A percentile compares a stretch with the other conserved stretches of the same genome.
Evolutionary conservation across 2,329 filamentous ascomycete genomes (phyloP).

Genomic region (Neopestalotiopsis clavispora): DNA sequence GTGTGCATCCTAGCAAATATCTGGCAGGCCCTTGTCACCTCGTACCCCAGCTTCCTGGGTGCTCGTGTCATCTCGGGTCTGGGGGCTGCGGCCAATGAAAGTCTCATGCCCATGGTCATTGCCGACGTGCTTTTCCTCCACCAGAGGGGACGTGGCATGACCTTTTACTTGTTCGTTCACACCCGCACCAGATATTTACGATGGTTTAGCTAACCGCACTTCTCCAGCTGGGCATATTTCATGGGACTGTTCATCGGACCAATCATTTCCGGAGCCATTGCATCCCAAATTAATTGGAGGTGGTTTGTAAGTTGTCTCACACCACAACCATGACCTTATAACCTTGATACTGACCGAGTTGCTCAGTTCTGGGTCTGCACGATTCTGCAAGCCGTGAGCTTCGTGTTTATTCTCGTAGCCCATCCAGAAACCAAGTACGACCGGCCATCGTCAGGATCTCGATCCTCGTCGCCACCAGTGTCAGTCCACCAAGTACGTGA

Average conservation of each 20-base stretch:
- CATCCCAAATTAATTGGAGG: constrained; percentile 33
- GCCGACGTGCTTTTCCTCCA: constrained; percentile 37
- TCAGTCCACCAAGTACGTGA: not conserved
- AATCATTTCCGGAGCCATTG: constrained; percentile 38
- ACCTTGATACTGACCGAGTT: not conserved
- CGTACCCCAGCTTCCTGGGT: constrained; percentile 36
- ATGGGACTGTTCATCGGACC: constrained; percentile 38
- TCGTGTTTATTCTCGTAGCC: constrained; percentile 30
- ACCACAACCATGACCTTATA: not conserved
- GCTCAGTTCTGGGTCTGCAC: constrained; percentile 38
- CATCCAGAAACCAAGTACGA: constrained; percentile 37
- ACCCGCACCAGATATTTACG: too few relatives aligned
- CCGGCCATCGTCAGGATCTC: constrained; percentile 44
- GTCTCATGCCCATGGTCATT: constrained; percentile 40
- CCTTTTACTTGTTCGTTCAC: constrained; percentile 32
- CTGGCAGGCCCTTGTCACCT: constrained; percentile 37
- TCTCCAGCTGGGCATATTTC: constrained; percentile 35
- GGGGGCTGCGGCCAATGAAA: constrained; percentile 38
- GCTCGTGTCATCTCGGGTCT: constrained; percentile 37
- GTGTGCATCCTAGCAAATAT: constrained; percentile 36
- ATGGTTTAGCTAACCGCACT: not conserved
- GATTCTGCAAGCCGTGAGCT: constrained; percentile 34
- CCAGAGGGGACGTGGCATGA: constrained; percentile 33
- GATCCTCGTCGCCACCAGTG: constrained; percentile 19
- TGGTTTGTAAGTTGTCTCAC: constrained; percentile 33